Evolutionary conservation across 208 protist genomes (phyloP).

Genomic region (Trypanosoma cruzi): DNA sequence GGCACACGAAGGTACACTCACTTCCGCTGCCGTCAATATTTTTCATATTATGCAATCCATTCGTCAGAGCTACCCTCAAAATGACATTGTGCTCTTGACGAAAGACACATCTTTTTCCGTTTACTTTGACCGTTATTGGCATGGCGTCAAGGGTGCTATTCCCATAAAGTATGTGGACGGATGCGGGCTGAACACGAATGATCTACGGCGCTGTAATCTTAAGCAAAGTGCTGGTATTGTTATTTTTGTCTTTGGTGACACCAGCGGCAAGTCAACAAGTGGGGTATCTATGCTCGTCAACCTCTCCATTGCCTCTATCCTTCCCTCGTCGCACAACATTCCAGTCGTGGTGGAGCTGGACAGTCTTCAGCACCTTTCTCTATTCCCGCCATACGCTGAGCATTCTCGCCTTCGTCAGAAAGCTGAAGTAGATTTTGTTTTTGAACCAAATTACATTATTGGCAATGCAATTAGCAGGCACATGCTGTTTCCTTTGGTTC

Average conservation of each 20-base stretch:
- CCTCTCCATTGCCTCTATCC: conserved; percentile 73
- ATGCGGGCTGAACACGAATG: conserved; percentile 70
- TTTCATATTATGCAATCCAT: conserved; percentile 63
- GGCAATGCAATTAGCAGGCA: conserved; percentile 80
- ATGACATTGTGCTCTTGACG: conserved; percentile 76
- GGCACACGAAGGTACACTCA: conserved; percentile 56
- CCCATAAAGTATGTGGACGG: conserved; percentile 70
- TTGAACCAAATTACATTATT: conserved; percentile 85
- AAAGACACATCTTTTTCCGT: conserved; percentile 68
- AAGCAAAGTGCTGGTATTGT: conserved; percentile 65
- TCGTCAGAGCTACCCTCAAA: conserved; percentile 64
- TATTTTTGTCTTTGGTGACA: conserved; percentile 78
- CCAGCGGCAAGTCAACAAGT: conserved; percentile 77
- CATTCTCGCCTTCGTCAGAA: conserved; percentile 57
- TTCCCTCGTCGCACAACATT: conserved; percentile 61
- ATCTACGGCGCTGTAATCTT: conserved; percentile 74
- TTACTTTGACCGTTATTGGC: conserved; percentile 80
- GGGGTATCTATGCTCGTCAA: conserved; percentile 79
- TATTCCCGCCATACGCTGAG: conserved; percentile 76
- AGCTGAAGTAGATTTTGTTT: conserved; percentile 75
- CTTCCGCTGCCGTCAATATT: conserved; percentile 61
- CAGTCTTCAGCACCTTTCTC: conserved; percentile 62
- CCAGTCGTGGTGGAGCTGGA: conserved; percentile 83
- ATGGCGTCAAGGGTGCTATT: conserved; percentile 22
- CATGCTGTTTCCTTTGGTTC: conserved; percentile 75